These are phyloP conservation scores for Penicillium taxi DNA, from an alignment of 495 filamentous ascomycete genomes.

Conservation along the genomic window DNA sequence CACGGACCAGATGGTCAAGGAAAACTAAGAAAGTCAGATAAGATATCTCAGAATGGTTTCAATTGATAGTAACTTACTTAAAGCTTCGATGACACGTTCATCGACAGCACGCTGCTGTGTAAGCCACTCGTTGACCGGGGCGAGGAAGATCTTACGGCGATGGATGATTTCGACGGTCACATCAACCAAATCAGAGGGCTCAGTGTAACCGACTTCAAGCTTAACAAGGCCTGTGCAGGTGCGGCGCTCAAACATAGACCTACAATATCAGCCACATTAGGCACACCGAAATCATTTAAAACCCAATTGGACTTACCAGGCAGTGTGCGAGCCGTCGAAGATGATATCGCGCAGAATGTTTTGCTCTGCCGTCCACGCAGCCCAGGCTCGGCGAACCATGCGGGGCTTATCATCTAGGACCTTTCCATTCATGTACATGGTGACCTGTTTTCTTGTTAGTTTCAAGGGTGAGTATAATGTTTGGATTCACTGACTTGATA, in stretches of 20 bases:
- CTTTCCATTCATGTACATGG: too few species aligned
- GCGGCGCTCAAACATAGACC: too few species aligned
- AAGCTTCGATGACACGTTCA: constrained; percentile 59
- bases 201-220: too few species aligned
- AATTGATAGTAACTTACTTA: constrained; percentile 46
- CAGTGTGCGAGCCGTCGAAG: constrained; percentile 70
- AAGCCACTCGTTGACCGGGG: constrained; percentile 58
- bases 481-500: constrained; percentile 69
- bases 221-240: too few species aligned
- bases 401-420: constrained; percentile 9
- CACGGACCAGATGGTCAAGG: constrained; percentile 79
- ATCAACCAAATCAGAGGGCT: too few species aligned
- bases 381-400: constrained; percentile 51
- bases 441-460: constrained; percentile 44
- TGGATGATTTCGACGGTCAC: too few species aligned
- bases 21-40: constrained; percentile 47
- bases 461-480: constrained; percentile 31
- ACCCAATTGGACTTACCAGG: constrained; percentile 74
- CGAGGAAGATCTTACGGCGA: constrained; percentile 55
- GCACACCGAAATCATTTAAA: not conserved
- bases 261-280: constrained; percentile 10
- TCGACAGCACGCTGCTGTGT: constrained; percentile 49
- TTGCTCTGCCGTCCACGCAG: too few species aligned
- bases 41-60: not conserved
- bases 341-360: constrained; percentile 49